A percentile compares a stretch with the other conserved stretches of the same genome.
Conservation (phyloP, 129 eudicot genomes). For the Ambrosia trifida region DNA sequence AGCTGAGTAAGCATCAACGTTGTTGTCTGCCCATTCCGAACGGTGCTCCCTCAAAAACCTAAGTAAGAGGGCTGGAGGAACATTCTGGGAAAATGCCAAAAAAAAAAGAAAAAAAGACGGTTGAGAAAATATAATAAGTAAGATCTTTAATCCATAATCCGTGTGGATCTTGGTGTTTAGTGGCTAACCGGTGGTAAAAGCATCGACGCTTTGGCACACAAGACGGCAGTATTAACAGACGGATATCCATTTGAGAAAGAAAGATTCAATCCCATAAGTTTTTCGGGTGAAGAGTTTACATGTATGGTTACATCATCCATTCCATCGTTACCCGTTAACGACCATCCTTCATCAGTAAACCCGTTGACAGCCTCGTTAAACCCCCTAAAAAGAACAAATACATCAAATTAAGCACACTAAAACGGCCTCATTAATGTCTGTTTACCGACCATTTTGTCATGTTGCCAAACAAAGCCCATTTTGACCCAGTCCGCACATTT, state of each 20-base stretch:
- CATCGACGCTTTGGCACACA: conserved; percentile 97
- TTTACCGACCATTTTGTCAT: background rate
- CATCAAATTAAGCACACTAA: background rate
- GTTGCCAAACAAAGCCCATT: background rate
- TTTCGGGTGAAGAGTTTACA: conserved; percentile 91
- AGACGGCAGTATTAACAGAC: conserved; percentile 60
- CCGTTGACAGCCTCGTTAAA: conserved; percentile 92
- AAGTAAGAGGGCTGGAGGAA: conserved; percentile 66
- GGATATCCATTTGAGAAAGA: conserved; percentile 75
- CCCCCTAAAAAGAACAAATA: conserved; percentile 53
- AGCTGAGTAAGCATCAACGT: conserved; percentile 74
- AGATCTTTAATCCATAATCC: background rate
- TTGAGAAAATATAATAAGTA: background rate
- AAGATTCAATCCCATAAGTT: conserved; percentile 74
- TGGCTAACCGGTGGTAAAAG: conserved; percentile 88
- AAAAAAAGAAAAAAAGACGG: background rate
- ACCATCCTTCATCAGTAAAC: conserved; percentile 89
- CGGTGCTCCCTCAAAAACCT: conserved; percentile 82
- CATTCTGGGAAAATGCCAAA: conserved; percentile 48
- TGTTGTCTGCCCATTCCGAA: conserved; percentile 86
- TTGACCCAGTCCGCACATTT: background rate
- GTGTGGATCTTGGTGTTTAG: background rate
- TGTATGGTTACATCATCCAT: conserved; percentile 81
- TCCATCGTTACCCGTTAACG: conserved; percentile 75
- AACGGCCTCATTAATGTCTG: too few species aligned